Conservation (phyloP, 257 asterid species). For the Coffea eugenioides region DNA sequence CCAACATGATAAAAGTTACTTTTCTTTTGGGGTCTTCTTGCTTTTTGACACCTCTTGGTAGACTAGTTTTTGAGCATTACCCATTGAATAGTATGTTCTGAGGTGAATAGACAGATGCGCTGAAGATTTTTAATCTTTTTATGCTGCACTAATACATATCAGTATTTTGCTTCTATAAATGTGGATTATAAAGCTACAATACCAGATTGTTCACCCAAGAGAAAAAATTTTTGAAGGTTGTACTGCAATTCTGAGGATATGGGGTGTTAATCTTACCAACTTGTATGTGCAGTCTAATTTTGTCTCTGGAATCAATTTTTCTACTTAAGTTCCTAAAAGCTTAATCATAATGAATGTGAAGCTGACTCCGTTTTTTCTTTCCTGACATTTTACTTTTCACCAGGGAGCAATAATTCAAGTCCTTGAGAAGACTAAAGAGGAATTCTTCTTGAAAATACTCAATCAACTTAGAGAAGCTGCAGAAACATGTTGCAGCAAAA, state of each 20-base stretch:
- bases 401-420: slow-evolving; percentile 78
- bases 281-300: not conserved
- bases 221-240: not conserved
- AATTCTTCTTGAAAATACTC: slow-evolving; percentile 51
- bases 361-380: not conserved
- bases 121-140: not conserved
- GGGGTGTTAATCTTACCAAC: not conserved
- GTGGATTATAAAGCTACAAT: not conserved
- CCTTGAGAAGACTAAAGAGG: slow-evolving; percentile 49
- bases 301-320: not conserved
- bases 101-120: not conserved
- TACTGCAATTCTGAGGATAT: not conserved
- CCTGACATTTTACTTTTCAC: not conserved
- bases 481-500: slow-evolving; percentile 39
- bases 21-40: not conserved
- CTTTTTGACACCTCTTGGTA: not conserved
- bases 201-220: not conserved
- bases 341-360: slow-evolving; percentile 2
- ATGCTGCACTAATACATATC: not conserved
- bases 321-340: not conserved
- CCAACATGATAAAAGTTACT: not conserved
- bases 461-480: slow-evolving; percentile 51
- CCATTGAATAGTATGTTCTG: not conserved
- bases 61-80: not conserved
- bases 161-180: not conserved